Evolutionary conservation across 2,329 filamentous ascomycete genomes (phyloP).

Genomic region (Aspergillus brasiliensis): DNA sequence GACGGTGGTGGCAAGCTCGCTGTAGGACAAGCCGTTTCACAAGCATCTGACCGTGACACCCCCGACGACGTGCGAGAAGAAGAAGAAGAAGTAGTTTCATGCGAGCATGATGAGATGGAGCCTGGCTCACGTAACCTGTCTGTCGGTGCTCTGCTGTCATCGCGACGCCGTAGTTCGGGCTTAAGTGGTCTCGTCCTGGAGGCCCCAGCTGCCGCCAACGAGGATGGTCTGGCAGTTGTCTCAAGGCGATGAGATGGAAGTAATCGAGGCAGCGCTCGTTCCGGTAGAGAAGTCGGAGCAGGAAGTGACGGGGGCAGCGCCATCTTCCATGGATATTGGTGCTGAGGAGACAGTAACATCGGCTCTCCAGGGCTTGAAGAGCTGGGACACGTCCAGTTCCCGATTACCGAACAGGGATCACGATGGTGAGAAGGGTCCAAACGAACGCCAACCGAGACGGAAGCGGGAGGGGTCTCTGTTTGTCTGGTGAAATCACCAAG

Average conservation of each 20-base stretch:
- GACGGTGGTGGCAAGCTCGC: conserved; percentile 20
- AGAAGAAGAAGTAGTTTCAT: conserved; percentile 7
- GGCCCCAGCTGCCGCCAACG: conserved; percentile 15
- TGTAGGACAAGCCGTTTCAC: conserved; percentile 6
- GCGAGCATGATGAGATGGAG: conserved; percentile 2
- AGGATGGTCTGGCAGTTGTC: conserved; percentile 12
- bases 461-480: conserved; percentile 19
- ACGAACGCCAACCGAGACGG: conserved; percentile 15
- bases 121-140: conserved; percentile 19
- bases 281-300: not conserved
- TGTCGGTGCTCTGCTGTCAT: conserved; percentile 10
- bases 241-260: conserved; percentile 11
- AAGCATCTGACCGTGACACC: conserved; percentile 4
- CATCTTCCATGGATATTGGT: conserved; percentile 10
- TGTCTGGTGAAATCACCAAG: conserved; percentile 21
- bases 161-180: conserved; percentile 11
- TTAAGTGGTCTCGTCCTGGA: conserved; percentile 17
- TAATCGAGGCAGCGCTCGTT: conserved; percentile 15
- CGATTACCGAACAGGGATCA: conserved; percentile 19
- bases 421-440: conserved; percentile 17
- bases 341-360: conserved; percentile 19
- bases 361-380: conserved; percentile 23
- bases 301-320: not conserved
- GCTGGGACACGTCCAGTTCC: conserved; percentile 28
- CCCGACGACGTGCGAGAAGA: conserved; percentile 13